These are phyloP conservation scores for Reutealis trisperma DNA, from an alignment of 345 rosid genomes.

Conservation along the genomic window DNA sequence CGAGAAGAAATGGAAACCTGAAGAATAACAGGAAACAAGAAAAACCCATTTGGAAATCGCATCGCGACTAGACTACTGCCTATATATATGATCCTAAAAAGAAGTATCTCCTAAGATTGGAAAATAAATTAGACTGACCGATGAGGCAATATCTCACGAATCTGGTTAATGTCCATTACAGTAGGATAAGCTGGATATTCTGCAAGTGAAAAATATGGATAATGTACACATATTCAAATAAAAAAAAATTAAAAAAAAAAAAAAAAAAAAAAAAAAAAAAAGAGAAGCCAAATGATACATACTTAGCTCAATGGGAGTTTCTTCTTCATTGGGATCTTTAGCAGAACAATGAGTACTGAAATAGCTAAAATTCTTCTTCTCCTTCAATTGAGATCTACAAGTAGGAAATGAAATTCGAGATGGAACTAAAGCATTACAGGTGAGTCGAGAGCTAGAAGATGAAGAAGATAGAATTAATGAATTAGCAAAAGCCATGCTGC, in stretches of 20 bases:
- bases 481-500: constrained; percentile 10
- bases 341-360: constrained; percentile 36
- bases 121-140: constrained; percentile 40
- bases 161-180: constrained; percentile 91
- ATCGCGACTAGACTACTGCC: neutral
- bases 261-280: neutral
- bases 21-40: constrained; percentile 9
- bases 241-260: neutral
- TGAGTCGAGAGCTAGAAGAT: neutral
- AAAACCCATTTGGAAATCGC: neutral
- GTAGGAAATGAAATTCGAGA: constrained; percentile 19
- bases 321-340: constrained; percentile 30
- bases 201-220: constrained; percentile 17
- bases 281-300: neutral
- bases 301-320: constrained; percentile 54
- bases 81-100: neutral
- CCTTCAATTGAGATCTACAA: constrained; percentile 18
- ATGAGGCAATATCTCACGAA: constrained; percentile 87
- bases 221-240: neutral
- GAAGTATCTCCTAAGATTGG: neutral
- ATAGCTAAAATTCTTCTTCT: constrained; percentile 6
- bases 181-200: constrained; percentile 69
- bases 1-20: constrained; percentile 96
- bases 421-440: constrained; percentile 9
- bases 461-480: constrained; percentile 21